Evolutionary conservation across 495 filamentous ascomycete genomes (phyloP).

Genomic region (Paragyromitra xinjiangensis): DNA sequence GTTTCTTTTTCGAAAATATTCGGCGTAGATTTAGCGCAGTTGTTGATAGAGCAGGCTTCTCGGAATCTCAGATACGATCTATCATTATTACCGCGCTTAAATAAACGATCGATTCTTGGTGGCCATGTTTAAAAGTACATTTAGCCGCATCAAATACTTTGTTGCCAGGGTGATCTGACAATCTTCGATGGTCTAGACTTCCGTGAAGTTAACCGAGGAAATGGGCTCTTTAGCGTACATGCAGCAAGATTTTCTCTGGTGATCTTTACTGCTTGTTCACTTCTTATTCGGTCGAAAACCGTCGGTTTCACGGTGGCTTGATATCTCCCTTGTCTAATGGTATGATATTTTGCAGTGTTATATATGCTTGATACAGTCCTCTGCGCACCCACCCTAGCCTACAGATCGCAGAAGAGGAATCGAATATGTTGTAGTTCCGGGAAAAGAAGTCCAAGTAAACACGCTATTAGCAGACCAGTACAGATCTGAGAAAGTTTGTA

Average conservation of each 20-base stretch:
- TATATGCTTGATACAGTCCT: too few species aligned
- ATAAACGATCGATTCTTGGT: neutral
- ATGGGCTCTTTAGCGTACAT: neutral
- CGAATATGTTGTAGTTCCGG: too few species aligned
- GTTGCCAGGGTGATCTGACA: neutral
- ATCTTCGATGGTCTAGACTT: neutral
- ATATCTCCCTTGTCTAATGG: neutral
- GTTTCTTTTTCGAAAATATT: neutral
- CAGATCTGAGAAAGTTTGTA: neutral
- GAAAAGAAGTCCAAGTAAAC: too few species aligned
- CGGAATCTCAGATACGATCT: slow-evolving; percentile 1
- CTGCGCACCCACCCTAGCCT: too few species aligned
- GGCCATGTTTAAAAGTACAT: neutral
- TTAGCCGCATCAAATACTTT: neutral
- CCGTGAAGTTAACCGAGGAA: neutral
- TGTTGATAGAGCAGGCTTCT: neutral
- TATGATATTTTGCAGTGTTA: too few species aligned
- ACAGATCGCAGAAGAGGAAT: too few species aligned
- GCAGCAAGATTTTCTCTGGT: neutral
- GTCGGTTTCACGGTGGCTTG: neutral
- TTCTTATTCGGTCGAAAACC: neutral
- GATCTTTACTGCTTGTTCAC: neutral
- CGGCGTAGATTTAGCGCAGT: neutral
- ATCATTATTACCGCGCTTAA: neutral
- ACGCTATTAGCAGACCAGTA: too few species aligned